Conservation (phyloP, 2,329 filamentous ascomycete species). For the Pseudocercospora pini-densiflorae region DNA sequence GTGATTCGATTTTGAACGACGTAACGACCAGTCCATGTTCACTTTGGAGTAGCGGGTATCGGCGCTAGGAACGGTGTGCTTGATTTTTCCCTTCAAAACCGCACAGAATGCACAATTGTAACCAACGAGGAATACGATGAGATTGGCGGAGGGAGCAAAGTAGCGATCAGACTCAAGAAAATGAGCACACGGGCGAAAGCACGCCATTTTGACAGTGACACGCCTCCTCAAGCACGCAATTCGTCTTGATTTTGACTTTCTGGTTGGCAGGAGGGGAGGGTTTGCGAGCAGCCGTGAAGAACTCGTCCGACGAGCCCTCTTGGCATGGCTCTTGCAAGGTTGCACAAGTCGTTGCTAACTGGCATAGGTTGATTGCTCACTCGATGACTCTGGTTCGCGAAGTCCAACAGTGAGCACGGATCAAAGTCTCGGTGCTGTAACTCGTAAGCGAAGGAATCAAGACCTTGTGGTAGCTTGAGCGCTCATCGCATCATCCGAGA, state of each 20-base stretch:
- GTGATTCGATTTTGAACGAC: background rate
- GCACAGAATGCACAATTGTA: background rate
- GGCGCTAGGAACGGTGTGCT: background rate
- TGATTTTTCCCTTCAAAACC: background rate
- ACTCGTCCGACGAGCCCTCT: background rate
- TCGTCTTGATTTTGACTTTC: background rate
- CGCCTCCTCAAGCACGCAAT: conserved; percentile 3
- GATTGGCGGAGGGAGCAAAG: background rate
- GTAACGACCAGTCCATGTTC: conserved; percentile 7
- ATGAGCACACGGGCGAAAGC: conserved; percentile 10
- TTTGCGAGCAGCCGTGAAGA: background rate
- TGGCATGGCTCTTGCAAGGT: background rate
- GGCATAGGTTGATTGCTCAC: background rate
- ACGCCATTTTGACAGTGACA: conserved; percentile 3
- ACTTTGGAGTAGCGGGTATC: background rate
- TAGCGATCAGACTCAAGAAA: background rate
- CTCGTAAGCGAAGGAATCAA: too few species aligned
- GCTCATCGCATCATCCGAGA: background rate
- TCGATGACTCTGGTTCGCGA: background rate
- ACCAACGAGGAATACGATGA: background rate
- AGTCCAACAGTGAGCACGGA: too few species aligned
- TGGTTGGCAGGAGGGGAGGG: background rate
- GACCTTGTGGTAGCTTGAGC: too few species aligned
- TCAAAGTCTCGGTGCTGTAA: background rate
- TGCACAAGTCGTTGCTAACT: background rate